phyloP scores from a whole-genome alignment of 2,329 filamentous ascomycete genomes.

The Alternaria arbusti region DNA sequence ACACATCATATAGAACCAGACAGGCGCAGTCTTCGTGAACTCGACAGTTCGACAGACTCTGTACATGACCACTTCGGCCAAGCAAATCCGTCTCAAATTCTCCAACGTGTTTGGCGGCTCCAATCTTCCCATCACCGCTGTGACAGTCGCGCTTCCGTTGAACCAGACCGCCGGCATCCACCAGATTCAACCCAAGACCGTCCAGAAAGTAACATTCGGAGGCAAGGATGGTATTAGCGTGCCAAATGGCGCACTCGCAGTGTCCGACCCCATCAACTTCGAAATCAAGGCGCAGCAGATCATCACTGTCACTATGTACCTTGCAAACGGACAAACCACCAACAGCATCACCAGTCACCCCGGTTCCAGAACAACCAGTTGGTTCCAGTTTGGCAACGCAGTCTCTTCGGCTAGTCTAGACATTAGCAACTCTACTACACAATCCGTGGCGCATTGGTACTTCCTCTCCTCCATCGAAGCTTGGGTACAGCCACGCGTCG shows the following conservation, averaged over 20 bases:
- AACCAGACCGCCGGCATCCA: conserved; percentile 62
- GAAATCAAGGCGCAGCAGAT: conserved; percentile 58
- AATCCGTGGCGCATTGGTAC: conserved; percentile 59
- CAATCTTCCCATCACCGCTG: conserved; percentile 65
- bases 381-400: conserved; percentile 65
- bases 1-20: conserved; percentile 55
- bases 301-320: conserved; percentile 66
- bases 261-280: conserved; percentile 68
- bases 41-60: conserved; percentile 71
- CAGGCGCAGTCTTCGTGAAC: conserved; percentile 63
- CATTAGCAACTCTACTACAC: conserved; percentile 45
- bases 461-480: conserved; percentile 65
- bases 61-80: conserved; percentile 63
- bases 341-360: conserved; percentile 69
- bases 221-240: conserved; percentile 59
- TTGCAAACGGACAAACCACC: conserved; percentile 62
- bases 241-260: conserved; percentile 62
- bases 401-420: conserved; percentile 57
- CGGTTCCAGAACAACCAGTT: conserved; percentile 68
- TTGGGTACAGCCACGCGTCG: conserved; percentile 53
- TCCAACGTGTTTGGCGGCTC: conserved; percentile 70
- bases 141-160: conserved; percentile 63
- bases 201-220: conserved; percentile 65
- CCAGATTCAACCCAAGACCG: conserved; percentile 59
- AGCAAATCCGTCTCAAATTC: conserved; percentile 66